Conservation (phyloP, 164 flowering plant genomes). For the Akebia trifoliata region DNA sequence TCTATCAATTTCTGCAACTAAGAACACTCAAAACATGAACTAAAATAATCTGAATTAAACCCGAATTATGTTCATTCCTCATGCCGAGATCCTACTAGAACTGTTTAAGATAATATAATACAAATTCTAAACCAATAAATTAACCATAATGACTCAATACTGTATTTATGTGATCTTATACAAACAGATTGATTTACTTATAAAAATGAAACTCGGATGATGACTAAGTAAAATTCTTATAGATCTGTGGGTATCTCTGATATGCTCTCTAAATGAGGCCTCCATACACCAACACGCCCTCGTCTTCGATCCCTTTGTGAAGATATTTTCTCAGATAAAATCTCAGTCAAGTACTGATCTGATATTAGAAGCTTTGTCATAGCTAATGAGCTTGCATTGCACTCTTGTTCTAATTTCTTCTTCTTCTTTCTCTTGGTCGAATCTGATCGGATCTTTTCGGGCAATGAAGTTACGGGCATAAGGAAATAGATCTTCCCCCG, state of each 20-base stretch:
- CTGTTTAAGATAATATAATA: too few relatives aligned
- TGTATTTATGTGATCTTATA: too few relatives aligned
- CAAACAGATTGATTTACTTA: too few relatives aligned
- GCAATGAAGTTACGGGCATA: conserved; percentile 42
- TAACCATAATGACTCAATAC: too few relatives aligned
- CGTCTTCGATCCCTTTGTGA: conserved; percentile 63
- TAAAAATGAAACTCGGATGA: too few relatives aligned
- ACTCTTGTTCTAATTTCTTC: conserved; percentile 5
- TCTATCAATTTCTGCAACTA: too few relatives aligned
- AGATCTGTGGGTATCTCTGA: conserved; percentile 45
- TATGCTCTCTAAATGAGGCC: conserved; percentile 89
- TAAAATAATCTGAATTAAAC: too few relatives aligned
- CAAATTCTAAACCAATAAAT: too few relatives aligned
- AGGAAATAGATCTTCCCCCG: conserved; percentile 95
- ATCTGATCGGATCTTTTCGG: conserved; percentile 23
- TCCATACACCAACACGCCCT: conserved; percentile 81
- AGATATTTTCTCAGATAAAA: conserved; percentile 63
- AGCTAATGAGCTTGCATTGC: conserved; percentile 8
- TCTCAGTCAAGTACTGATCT: conserved; percentile 74
- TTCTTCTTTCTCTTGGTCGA: conserved; percentile 26
- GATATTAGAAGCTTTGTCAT: conserved; percentile 39
- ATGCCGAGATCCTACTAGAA: too few relatives aligned
- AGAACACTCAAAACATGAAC: too few relatives aligned
- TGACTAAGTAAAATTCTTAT: too few relatives aligned
- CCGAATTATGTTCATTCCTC: too few relatives aligned